These are phyloP conservation scores for Dinochytrium kinnereticum DNA, from an alignment of 371 early-diverging fungal species.

Conservation along the genomic window DNA sequence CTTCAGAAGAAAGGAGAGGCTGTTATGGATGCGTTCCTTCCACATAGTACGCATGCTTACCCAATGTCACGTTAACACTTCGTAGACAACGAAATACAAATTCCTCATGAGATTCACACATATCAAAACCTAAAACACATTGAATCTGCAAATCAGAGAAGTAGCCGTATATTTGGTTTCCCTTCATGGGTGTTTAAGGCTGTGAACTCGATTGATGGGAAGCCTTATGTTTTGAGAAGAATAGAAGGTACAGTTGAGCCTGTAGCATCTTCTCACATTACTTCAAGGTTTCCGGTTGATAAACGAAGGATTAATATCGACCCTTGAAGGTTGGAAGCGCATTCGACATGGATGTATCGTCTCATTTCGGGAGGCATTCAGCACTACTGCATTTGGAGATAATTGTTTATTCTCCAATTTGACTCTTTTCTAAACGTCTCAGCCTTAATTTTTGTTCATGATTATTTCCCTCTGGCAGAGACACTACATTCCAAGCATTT, in stretches of 20 bases:
- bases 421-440: not conserved
- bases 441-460: constrained; percentile 86
- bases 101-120: constrained; percentile 76
- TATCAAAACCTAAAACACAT: constrained; percentile 85
- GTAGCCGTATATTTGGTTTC: constrained; percentile 69
- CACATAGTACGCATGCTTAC: not conserved
- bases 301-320: constrained; percentile 78
- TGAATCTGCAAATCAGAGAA: constrained; percentile 58
- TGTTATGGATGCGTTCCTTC: constrained; percentile 20
- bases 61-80: not conserved
- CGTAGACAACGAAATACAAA: not conserved
- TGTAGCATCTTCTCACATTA: constrained; percentile 6
- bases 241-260: constrained; percentile 67
- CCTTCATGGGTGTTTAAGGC: constrained; percentile 86
- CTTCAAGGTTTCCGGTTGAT: constrained; percentile 70
- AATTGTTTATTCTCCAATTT: constrained; percentile 64
- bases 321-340: constrained; percentile 83
- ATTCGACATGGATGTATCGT: constrained; percentile 86
- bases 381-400: constrained; percentile 94
- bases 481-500: constrained; percentile 77
- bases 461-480: constrained; percentile 85
- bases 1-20: constrained; percentile 76
- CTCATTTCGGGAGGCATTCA: constrained; percentile 91
- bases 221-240: constrained; percentile 78
- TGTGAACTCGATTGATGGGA: constrained; percentile 80